Evolutionary conservation across 2,329 filamentous ascomycete genomes (phyloP), one percentile per base, ranked within the genome.

Genomic region (Hysterium pulicare): DNA sequence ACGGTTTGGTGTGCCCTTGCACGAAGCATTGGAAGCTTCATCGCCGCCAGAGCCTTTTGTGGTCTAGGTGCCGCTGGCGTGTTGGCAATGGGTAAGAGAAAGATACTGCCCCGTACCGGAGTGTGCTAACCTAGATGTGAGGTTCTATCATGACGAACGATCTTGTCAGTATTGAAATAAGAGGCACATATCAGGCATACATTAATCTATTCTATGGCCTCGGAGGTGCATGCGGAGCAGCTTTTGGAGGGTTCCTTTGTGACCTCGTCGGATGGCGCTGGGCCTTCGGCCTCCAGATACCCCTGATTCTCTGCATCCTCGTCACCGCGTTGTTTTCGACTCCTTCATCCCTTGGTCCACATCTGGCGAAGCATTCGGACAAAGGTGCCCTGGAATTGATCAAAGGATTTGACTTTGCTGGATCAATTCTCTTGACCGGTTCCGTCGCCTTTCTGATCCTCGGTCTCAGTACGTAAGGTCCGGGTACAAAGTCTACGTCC

Each of bases 11-110:
- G 86, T 63, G 83, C 78, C 0, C 61, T 83, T 8, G 86, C 87
- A 0, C 71, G 70, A 35, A 82, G 76, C 57, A 84, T 91, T 57
- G 71, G 77, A n/a, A 78, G 77, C 49, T 82, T 90, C 54, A 87
- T 90, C 47, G 61, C 81, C 0, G 86, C 86, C 22, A 69, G 86
- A 50, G 84, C 85, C 0, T 68, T 86, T 5, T 87, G 84, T 47
- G 87, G 87, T 0, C 63, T 90, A 3, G 86, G 85, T 1, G 87
- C 85, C 0, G 87, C 86, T 0, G 86, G 84, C 0, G 74, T 85
- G 37, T 76, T 87, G 65, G 79, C 82, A 1, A 73, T 88, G 69
- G 83, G 79, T 2, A 23, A 42, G 45, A 37, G 3, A 44, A 17
- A 28, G 13, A 28, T 13, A 8, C 24, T 28, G 13, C 24, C 13